These are phyloP conservation scores for Gynochthodes officinalis DNA, from an alignment of 257 asterid species.

Conservation along the genomic window DNA sequence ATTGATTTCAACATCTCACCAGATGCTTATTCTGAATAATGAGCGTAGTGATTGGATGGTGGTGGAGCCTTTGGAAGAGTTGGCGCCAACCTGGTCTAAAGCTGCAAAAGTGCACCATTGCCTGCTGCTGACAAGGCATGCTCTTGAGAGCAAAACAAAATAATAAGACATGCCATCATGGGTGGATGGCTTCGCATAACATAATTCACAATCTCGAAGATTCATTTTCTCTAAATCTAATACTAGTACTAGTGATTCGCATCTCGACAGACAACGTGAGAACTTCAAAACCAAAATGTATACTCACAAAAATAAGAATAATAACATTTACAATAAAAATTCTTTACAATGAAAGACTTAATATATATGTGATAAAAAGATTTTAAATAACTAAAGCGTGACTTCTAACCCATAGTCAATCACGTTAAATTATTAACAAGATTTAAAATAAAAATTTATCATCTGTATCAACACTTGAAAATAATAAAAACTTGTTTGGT, in stretches of 20 bases:
- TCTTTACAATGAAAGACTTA: no score
- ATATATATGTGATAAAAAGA: no score
- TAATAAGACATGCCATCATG: background rate
- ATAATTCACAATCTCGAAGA: background rate
- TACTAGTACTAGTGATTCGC: background rate
- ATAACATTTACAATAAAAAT: no score
- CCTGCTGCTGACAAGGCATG: slow-evolving; percentile 11
- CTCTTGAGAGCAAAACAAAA: background rate
- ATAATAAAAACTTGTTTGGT: no score
- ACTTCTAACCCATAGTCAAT: no score
- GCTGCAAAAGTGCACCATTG: slow-evolving; percentile 14
- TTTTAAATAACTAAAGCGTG: no score
- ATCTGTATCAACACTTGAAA: no score
- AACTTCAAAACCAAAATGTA: background rate
- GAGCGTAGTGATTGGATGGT: background rate
- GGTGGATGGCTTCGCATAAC: background rate
- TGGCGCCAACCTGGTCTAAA: slow-evolving; percentile 3
- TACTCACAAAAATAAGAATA: background rate
- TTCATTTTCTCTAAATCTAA: no score
- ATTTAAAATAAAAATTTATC: no score
- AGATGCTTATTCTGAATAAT: background rate
- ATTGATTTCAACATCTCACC: no score
- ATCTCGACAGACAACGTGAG: background rate
- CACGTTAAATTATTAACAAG: no score
- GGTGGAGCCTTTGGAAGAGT: slow-evolving; percentile 11